These are phyloP conservation scores for Fusarium sp. DNA, from an alignment of 2,329 filamentous ascomycete species.

Conservation along the genomic window DNA sequence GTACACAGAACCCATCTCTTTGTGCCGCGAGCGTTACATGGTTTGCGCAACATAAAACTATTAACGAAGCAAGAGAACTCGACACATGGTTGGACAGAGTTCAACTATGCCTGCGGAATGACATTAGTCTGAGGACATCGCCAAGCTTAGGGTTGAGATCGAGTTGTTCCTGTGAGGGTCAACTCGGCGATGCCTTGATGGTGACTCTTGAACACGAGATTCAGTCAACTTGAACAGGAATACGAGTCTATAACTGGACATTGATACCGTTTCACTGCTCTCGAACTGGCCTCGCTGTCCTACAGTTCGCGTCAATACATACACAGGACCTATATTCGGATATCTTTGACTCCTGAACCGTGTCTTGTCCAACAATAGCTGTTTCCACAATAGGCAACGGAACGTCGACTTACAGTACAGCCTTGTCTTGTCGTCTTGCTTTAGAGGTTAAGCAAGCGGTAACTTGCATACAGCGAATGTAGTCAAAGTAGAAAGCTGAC, in stretches of 20 bases:
- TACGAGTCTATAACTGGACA: constrained; percentile 2
- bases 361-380: constrained; percentile 4
- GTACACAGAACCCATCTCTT: not conserved
- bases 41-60: not conserved
- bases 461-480: constrained; percentile 8
- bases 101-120: not conserved
- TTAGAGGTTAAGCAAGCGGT: not conserved
- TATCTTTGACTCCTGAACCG: not conserved
- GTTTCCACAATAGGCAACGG: constrained; percentile 12
- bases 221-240: not conserved
- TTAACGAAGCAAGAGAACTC: not conserved
- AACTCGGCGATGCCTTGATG: not conserved
- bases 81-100: not conserved
- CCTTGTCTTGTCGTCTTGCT: not conserved
- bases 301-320: constrained; percentile 9
- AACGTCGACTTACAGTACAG: not conserved
- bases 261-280: constrained; percentile 8
- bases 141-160: constrained; percentile 2
- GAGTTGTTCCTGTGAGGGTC: constrained; percentile 3
- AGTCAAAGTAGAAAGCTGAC: constrained; percentile 17
- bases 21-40: not conserved
- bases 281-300: constrained; percentile 10
- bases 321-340: constrained; percentile 9
- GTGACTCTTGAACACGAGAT: constrained; percentile 9
- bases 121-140: not conserved